phyloP scores from a whole-genome alignment of 345 rosid genomes.

The Cochlearia excelsa region DNA sequence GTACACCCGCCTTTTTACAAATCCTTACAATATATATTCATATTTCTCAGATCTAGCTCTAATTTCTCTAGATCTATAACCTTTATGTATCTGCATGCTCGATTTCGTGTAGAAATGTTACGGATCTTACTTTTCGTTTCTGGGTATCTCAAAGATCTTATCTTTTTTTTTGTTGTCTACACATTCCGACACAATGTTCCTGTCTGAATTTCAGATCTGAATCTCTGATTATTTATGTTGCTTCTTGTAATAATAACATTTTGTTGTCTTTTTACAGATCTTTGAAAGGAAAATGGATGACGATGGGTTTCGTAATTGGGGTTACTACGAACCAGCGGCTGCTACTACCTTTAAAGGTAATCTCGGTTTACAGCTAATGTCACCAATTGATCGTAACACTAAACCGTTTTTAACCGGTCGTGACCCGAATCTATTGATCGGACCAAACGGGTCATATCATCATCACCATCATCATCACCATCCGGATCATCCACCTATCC shows the following conservation, averaged over 20 bases:
- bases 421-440: constrained; percentile 61
- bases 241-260: neutral
- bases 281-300: constrained; percentile 55
- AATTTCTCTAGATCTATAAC: constrained; percentile 25
- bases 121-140: constrained; percentile 5
- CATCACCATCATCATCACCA: constrained; percentile 38
- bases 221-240: neutral
- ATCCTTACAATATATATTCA: no score
- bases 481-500: constrained; percentile 28
- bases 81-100: constrained; percentile 27
- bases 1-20: constrained; percentile 11
- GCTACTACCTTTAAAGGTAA: constrained; percentile 58
- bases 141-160: constrained; percentile 25
- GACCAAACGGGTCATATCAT: constrained; percentile 57
- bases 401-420: constrained; percentile 75
- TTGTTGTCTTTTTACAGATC: constrained; percentile 36
- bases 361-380: constrained; percentile 83
- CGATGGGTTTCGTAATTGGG: constrained; percentile 83
- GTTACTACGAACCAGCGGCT: constrained; percentile 83
- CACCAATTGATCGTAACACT: constrained; percentile 74
- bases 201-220: constrained; percentile 31
- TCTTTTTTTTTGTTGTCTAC: neutral
- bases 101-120: neutral
- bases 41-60: constrained; percentile 31
- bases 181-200: constrained; percentile 3